A percentile compares a stretch with the other conserved stretches of the same genome.
These are phyloP conservation scores for Ilex aquifolium DNA, from an alignment of 257 asterid species.

Conservation along the genomic window DNA sequence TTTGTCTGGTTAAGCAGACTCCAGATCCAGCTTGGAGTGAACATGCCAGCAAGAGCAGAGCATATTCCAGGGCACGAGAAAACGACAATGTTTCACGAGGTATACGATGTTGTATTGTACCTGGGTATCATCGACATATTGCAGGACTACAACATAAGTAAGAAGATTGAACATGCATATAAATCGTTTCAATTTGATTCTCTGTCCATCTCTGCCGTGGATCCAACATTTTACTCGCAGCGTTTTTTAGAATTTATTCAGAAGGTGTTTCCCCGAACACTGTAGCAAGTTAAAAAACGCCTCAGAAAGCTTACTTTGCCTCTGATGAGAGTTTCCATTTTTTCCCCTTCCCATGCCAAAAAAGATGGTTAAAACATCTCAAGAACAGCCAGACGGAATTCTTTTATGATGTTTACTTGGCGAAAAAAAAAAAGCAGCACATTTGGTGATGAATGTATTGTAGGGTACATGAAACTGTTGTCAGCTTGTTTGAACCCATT, in stretches of 20 bases:
- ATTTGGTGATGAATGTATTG: too few relatives aligned
- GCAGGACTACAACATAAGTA: conserved; percentile 83
- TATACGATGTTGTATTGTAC: conserved; percentile 79
- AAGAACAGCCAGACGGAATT: too few relatives aligned
- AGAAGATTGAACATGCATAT: conserved; percentile 84
- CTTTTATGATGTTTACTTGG: too few relatives aligned
- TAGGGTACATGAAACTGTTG: too few relatives aligned
- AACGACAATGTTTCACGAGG: conserved; percentile 57
- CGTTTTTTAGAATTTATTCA: conserved; percentile 81
- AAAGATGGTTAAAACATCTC: too few relatives aligned
- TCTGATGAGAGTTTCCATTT: too few relatives aligned
- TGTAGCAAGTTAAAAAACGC: conserved; percentile 14
- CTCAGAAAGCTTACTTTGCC: too few relatives aligned
- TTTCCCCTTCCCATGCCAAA: too few relatives aligned
- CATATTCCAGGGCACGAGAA: conserved; percentile 34
- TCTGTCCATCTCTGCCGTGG: conserved; percentile 77
- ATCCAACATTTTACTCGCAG: conserved; percentile 73
- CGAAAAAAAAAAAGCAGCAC: too few relatives aligned
- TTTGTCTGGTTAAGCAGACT: conserved; percentile 37
- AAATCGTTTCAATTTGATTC: conserved; percentile 84
- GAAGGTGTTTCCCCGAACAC: conserved; percentile 67
- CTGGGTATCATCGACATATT: conserved; percentile 89
- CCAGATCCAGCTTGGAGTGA: conserved; percentile 95
- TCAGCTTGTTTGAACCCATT: too few relatives aligned
- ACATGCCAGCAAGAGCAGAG: conserved; percentile 98